A percentile compares a stretch with the other conserved stretches of the same genome.
Conservation (phyloP, 129 eudicot species). For the Ambrosia trifida region DNA sequence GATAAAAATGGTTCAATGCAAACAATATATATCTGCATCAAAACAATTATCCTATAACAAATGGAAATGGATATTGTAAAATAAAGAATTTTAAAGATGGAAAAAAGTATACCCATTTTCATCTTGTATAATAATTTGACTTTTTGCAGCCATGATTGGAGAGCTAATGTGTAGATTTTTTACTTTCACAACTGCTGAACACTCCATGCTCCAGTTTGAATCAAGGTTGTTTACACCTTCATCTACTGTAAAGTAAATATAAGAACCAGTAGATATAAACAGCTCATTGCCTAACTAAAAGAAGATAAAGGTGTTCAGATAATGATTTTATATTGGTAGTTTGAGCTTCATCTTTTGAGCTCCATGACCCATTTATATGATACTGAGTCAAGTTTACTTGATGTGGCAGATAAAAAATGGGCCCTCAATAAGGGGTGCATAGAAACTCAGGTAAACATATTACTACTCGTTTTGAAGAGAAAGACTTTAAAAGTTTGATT, state of each 20-base stretch:
- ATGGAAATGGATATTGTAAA: conserved; percentile 1
- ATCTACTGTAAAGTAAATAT: conserved; percentile 49
- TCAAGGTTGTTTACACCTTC: conserved; percentile 69
- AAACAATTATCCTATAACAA: too few species aligned
- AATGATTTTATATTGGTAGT: conserved; percentile 11
- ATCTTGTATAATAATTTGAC: conserved; percentile 94
- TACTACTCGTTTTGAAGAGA: neutral
- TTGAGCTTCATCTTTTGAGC: conserved; percentile 9
- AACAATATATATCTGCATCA: too few species aligned
- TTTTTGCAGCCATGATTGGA: conserved; percentile 89
- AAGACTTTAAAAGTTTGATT: neutral
- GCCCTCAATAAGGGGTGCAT: neutral
- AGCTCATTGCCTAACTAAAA: too few species aligned
- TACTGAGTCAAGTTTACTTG: conserved; percentile 5
- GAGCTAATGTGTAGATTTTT: conserved; percentile 83
- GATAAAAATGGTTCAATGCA: too few species aligned
- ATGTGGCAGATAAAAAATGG: conserved; percentile 12
- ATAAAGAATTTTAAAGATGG: conserved; percentile 10
- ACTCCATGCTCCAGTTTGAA: conserved; percentile 70
- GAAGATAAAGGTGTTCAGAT: too few species aligned
- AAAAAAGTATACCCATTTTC: neutral
- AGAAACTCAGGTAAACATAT: neutral
- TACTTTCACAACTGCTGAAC: conserved; percentile 60
- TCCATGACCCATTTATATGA: conserved; percentile 1
- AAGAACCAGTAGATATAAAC: too few species aligned